Evolutionary conservation across 768 basidiomycete species (phyloP), one percentile per base, ranked within the genome.

Genomic region (Pleurotus tuoliensis): DNA sequence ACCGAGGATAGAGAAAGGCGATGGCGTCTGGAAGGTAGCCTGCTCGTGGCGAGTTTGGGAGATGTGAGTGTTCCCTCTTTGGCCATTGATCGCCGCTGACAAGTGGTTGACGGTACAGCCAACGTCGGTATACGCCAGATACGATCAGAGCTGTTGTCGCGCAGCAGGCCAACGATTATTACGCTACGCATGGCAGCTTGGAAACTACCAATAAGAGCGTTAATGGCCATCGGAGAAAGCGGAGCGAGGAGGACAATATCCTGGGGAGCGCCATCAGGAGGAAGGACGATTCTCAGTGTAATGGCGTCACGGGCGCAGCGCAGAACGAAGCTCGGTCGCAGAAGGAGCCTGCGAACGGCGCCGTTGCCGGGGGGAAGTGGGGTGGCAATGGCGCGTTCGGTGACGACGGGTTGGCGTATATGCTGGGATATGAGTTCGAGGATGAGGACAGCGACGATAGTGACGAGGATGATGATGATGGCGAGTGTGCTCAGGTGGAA

Each of bases 131-230:
- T 39, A 50, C 58, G 4, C 58, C 58, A 3, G 55, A 59, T 30
- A 59, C 58, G 5, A 59, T 59, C 39, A 48, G 58, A 13, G 58
- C 58, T 4, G 58, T 59, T 11, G 58, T 59, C 13, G 58, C 58
- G 9, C 54, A 55, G 15, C 58, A 59, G 40, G 58, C 58, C 24
- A 54, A 59, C 45, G 58, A 59, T 15, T 48, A 54, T 16, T 45
- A 48, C 20, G 40, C 51, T 20, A 56, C 40, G 34, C 46, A 52
- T 34, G 30, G 51, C 6, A 22, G 46, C 0, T n/a, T 44, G 3
- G 43, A 16, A 2, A 4, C 43, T 22, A 4, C 7, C 3, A n/a
- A n/a, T 8, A 30, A 30, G 13, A n/a, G 20, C 8, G 22, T 11
- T 8, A 27, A 30, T 34, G 48, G 30, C 16, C 15, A 27, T 16